Conservation (phyloP, 2,329 filamentous ascomycete genomes). For the Aaosphaeria arxii region DNA sequence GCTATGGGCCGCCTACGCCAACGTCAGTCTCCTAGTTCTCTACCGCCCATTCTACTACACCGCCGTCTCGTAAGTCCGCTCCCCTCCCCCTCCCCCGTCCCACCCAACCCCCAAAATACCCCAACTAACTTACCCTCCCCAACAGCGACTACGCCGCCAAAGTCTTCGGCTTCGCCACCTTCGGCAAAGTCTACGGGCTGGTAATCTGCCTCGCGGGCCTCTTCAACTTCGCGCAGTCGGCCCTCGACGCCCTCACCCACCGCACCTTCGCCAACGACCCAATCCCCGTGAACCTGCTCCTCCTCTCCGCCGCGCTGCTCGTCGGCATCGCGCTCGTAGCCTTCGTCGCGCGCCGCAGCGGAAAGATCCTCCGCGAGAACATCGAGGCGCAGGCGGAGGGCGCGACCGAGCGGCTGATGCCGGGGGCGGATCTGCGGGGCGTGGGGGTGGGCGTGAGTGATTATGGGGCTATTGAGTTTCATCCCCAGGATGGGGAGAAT, state of each 20-base stretch:
- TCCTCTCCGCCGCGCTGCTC: conserved; percentile 60
- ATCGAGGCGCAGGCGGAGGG: conserved; percentile 35
- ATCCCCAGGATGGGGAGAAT: background rate
- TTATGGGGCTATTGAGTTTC: conserved; percentile 17
- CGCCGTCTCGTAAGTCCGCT: conserved; percentile 65
- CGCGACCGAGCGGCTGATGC: conserved; percentile 35
- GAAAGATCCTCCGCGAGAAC: conserved; percentile 37
- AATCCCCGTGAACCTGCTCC: conserved; percentile 69
- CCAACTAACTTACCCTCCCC: no score
- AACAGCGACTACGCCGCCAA: conserved; percentile 77
- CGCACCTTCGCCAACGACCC: conserved; percentile 69
- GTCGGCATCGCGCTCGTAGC: conserved; percentile 65
- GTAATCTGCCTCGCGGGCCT: conserved; percentile 84
- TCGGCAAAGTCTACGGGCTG: conserved; percentile 89
- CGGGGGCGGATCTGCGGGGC: conserved; percentile 12
- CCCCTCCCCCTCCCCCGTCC: no score
- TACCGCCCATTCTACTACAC: conserved; percentile 91
- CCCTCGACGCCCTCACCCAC: conserved; percentile 75
- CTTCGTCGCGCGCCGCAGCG: conserved; percentile 59
- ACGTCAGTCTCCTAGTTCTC: conserved; percentile 75
- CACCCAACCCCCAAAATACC: no score
- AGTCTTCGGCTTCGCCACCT: conserved; percentile 87
- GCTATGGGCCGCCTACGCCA: conserved; percentile 70
- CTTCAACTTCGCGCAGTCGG: conserved; percentile 80
- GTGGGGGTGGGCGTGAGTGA: conserved; percentile 13